Evolutionary conservation across 495 filamentous ascomycete genomes (phyloP), one percentile per base, ranked within the genome.

Genomic region (Annulohypoxylon moriforme): DNA sequence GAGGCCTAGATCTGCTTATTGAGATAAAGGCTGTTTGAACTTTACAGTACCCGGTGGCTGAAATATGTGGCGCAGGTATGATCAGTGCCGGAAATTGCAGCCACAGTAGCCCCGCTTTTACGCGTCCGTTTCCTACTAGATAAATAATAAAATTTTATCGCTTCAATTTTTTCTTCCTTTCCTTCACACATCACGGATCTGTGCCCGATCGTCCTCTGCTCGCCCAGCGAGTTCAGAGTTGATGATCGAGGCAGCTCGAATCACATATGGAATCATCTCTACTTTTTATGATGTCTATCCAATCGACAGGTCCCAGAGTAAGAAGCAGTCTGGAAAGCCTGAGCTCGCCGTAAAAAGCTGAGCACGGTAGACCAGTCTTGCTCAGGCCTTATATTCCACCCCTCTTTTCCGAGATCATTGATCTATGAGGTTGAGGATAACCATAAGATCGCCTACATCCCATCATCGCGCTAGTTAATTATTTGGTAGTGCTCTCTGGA

Each of bases 251-350:
- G 85, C 92, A 95, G 90, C 87, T 94, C 91, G 91, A 73, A 91
- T 91, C 85, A 85, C 81, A 76, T 80, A 93, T 86, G 93, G 93
- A 94, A 92, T 90, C 92, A 92, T 82, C 79, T 76, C 66, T 58
- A 72, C 78, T 81, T 81, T 81, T 78, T 80, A 86, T 94, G 90
- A 88, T 93, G 91, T 91, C 87, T 90, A 90, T 94, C 93, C 91
- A 85, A 90, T 92, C 91, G 92, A 96, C 94, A 94, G 90, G 89
- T 95, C 89, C 91, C 76, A 96, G 90, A 97, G 77, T 76, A 87
- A 96, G 84, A 76, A 75, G 78, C 73, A 76, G 59, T 82, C 77
- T 74, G 79, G 76, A 75, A 79, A 81, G 77, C 81, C 88, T 91
- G 90, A 78, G 90, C 86, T 94, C 90, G 90, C 88, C 83, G 78